phyloP scores from a whole-genome alignment of 2,329 filamentous ascomycete species.

The Aspergillus fischeri region DNA sequence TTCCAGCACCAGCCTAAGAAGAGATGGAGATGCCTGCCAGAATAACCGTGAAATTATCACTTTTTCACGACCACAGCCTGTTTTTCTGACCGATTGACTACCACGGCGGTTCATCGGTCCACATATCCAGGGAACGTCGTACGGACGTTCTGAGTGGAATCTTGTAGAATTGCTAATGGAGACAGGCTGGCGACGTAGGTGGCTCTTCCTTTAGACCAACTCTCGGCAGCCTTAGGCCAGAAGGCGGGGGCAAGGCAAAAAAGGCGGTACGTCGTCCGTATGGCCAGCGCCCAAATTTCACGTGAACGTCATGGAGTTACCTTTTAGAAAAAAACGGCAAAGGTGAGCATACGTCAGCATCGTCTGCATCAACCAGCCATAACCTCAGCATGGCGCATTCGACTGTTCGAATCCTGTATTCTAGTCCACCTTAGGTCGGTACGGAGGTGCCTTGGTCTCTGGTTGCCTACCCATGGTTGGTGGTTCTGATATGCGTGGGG shows the following conservation, averaged over 20 bases:
- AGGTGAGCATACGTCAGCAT: background rate
- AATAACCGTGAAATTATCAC: background rate
- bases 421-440: background rate
- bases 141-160: too few species aligned
- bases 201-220: background rate
- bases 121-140: too few species aligned
- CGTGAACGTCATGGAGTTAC: too few species aligned
- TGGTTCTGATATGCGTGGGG: background rate
- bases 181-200: background rate
- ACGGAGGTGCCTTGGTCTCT: background rate
- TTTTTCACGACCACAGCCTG: background rate
- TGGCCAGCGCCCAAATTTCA: background rate
- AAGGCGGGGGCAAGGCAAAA: background rate
- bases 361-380: background rate
- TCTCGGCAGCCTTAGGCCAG: background rate
- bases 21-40: too few species aligned
- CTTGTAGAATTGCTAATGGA: too few species aligned
- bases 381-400: background rate
- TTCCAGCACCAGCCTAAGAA: too few species aligned
- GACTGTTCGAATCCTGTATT: too few species aligned
- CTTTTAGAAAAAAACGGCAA: too few species aligned
- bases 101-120: too few species aligned
- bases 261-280: too few species aligned
- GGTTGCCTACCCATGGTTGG: background rate
- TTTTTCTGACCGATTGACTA: background rate